Evolutionary conservation across 441 rosid genomes (phyloP).

Genomic region (Rhodomyrtus psidioides): DNA sequence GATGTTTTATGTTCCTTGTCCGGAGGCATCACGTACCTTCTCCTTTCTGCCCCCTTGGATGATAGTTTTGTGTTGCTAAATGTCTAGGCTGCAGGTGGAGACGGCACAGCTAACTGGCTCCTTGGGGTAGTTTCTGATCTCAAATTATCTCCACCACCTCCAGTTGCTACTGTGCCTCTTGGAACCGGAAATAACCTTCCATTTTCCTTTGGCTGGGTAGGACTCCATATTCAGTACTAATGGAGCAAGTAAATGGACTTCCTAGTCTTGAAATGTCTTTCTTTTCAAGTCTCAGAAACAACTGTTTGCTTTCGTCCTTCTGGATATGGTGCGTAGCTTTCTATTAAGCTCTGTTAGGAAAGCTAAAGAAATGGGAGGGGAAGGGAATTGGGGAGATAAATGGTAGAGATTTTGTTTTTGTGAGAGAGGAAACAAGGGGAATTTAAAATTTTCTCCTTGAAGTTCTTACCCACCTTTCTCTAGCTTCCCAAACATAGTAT

Average conservation of each 20-base stretch:
- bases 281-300: not conserved
- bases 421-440: not conserved
- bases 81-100: constrained; percentile 44
- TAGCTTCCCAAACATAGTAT: not conserved
- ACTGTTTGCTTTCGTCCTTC: not conserved
- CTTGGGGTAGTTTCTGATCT: constrained; percentile 47
- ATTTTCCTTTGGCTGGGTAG: constrained; percentile 52
- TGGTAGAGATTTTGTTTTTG: not conserved
- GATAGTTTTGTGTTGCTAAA: not conserved
- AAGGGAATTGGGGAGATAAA: not conserved
- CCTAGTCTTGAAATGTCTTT: not conserved
- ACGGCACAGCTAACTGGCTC: constrained; percentile 48
- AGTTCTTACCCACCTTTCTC: not conserved
- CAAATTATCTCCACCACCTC: constrained; percentile 33
- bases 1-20: not conserved
- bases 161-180: constrained; percentile 39
- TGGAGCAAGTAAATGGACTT: not conserved
- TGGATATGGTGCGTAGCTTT: not conserved
- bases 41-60: not conserved
- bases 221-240: not conserved
- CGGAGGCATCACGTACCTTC: not conserved
- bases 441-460: not conserved
- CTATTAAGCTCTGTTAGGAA: not conserved
- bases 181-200: constrained; percentile 59
- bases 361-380: not conserved